Evolutionary conservation across 495 filamentous ascomycete genomes (phyloP).

Genomic region (Penicillium lagena): DNA sequence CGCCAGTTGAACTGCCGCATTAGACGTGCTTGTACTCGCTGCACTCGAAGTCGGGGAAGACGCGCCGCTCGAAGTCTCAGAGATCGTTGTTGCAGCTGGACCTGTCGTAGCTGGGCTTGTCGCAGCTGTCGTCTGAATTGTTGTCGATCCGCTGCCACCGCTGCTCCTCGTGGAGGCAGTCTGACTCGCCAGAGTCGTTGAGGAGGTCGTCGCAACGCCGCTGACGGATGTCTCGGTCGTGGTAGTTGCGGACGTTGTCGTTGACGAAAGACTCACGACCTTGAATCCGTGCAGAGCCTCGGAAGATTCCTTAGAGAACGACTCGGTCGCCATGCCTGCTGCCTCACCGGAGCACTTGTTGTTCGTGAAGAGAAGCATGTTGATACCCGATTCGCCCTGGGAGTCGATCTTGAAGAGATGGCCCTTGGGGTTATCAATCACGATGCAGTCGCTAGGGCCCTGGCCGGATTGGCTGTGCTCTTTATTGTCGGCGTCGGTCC

Average conservation of each 20-base stretch:
- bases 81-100: not conserved
- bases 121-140: not conserved
- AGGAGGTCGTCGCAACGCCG: not conserved
- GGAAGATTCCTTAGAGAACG: slow-evolving; percentile 7
- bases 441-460: slow-evolving; percentile 13
- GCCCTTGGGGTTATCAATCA: slow-evolving; percentile 12
- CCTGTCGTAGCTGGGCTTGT: not conserved
- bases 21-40: slow-evolving; percentile 1
- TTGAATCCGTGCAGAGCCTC: slow-evolving; percentile 9
- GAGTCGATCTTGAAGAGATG: slow-evolving; percentile 10
- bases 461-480: slow-evolving; percentile 4
- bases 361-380: slow-evolving; percentile 16
- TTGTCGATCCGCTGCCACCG: not conserved
- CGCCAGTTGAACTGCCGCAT: not conserved
- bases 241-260: not conserved
- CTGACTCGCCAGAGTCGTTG: not conserved
- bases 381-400: slow-evolving; percentile 12
- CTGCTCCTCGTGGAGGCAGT: not conserved
- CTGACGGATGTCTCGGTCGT: not conserved
- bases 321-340: slow-evolving; percentile 10
- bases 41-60: slow-evolving; percentile 2
- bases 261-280: slow-evolving; percentile 7
- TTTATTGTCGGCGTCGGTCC: slow-evolving; percentile 8
- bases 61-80: not conserved
- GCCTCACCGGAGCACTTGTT: slow-evolving; percentile 8